Evolutionary conservation across 331 rosid genomes (phyloP), one percentile per base, ranked within the genome.

Genomic region (Stylosanthes scabra): DNA sequence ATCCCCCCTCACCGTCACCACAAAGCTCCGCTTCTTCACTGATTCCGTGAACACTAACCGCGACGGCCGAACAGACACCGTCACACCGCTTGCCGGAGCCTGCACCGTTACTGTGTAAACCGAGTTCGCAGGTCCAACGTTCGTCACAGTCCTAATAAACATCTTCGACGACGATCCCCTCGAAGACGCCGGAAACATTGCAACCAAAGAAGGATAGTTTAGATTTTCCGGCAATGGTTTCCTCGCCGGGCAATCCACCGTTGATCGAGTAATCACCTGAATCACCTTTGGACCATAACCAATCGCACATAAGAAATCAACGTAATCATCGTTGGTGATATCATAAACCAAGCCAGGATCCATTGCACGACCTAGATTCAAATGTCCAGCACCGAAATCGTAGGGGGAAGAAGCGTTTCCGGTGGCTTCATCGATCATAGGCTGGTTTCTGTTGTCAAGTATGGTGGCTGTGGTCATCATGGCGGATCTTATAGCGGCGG

Each of bases 311-410:
- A 93, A 68, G 46, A 86, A 93, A 27, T 54, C 84, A 13, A 91
- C 83, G 0, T 93, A 91, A 64, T 93, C 97, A 7, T 61, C 68
- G 47, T 69, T 83, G 3, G 90, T 69, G 29, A 93, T 88, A 70
- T 93, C 97, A 13, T 85, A 93, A 0, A 93, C 81, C 42, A 93
- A 83, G 0, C 98, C 98, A 15, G 98, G 98, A 58, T 93, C 98
- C 94, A 93, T 85, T 0, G 98, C 98, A 0, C 63, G 90, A 1
- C 82, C 97, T 45, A 93, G 41, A 68, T 85, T 91, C 2, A 93
- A 71, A 74, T 93, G 93, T 4, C 98, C 98, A 0, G 98, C 80
- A 0, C 98, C 98, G 31, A 86, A 81, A 66, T 91, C 98, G 41
- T 91, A 93, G 2, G 98, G 81, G 0, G 96, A 89, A 2, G 96